These are phyloP conservation scores for Talaromyces trachyspermus DNA, from an alignment of 495 filamentous ascomycete genomes.

Conservation along the genomic window DNA sequence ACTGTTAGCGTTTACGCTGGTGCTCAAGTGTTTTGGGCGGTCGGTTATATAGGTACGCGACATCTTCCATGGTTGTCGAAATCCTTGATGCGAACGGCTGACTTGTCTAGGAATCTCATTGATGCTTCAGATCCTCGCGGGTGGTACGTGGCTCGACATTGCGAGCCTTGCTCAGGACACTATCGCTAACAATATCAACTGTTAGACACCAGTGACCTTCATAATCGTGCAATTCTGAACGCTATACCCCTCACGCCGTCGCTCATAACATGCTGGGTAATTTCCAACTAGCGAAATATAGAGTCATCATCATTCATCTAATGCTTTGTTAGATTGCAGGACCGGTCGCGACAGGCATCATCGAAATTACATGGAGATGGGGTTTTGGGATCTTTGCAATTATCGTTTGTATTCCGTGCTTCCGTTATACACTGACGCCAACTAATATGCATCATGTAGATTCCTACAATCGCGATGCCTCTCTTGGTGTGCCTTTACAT, in stretches of 20 bases:
- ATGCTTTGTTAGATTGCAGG: slow-evolving; percentile 1
- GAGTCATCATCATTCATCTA: background rate
- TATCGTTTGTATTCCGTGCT: background rate
- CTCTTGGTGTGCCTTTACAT: background rate
- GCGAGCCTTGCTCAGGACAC: background rate
- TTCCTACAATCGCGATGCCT: slow-evolving; percentile 1
- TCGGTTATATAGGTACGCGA: slow-evolving; percentile 2
- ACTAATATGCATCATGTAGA: background rate
- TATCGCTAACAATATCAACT: background rate
- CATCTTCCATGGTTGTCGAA: background rate
- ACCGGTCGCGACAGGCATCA: background rate
- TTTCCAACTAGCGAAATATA: background rate
- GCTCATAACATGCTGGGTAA: slow-evolving; percentile 5
- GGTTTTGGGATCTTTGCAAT: slow-evolving; percentile 5
- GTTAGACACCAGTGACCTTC: slow-evolving; percentile 4
- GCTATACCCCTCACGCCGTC: slow-evolving; percentile 2
- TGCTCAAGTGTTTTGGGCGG: slow-evolving; percentile 3
- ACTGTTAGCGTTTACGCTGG: slow-evolving; percentile 3
- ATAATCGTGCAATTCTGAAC: slow-evolving; percentile 3
- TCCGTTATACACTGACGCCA: background rate
- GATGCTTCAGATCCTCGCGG: slow-evolving; percentile 6
- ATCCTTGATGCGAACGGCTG: background rate
- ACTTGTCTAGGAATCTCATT: slow-evolving; percentile 6
- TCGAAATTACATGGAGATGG: slow-evolving; percentile 5
- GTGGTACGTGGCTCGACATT: background rate